A percentile compares a stretch with the other conserved stretches of the same genome.
These are phyloP conservation scores for Yamadazyma nakazawae DNA, from an alignment of 805 yeast species.

Conservation along the genomic window DNA sequence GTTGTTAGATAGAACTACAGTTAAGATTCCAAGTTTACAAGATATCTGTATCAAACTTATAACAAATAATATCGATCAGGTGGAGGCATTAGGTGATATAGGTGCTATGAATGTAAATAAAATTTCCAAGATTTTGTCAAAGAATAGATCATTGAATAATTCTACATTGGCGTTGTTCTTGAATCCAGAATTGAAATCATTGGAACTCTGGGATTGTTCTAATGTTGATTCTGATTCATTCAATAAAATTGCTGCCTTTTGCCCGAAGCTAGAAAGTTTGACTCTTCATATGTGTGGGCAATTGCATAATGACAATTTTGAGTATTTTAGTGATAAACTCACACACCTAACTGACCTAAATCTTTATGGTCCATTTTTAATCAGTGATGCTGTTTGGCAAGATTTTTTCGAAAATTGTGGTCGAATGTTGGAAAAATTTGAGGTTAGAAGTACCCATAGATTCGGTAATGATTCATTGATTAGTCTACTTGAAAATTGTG, in stretches of 20 bases:
- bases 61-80: slow-evolving; percentile 64
- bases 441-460: slow-evolving; percentile 79
- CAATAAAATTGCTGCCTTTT: slow-evolving; percentile 67
- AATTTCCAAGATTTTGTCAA: slow-evolving; percentile 72
- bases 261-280: slow-evolving; percentile 67
- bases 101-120: slow-evolving; percentile 69
- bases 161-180: slow-evolving; percentile 72
- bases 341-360: slow-evolving; percentile 48
- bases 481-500: slow-evolving; percentile 58
- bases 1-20: slow-evolving; percentile 66
- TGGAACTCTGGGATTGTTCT: slow-evolving; percentile 94
- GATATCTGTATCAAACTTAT: slow-evolving; percentile 73
- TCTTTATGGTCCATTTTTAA: slow-evolving; percentile 89
- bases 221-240: slow-evolving; percentile 63
- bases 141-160: slow-evolving; percentile 76
- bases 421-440: slow-evolving; percentile 52
- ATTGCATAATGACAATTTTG: slow-evolving; percentile 70
- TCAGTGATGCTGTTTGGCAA: slow-evolving; percentile 75
- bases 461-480: slow-evolving; percentile 66
- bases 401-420: slow-evolving; percentile 62
- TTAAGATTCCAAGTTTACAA: slow-evolving; percentile 67
- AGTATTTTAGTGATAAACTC: slow-evolving; percentile 60
- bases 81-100: slow-evolving; percentile 83
- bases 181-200: slow-evolving; percentile 48
- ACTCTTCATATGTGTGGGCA: slow-evolving; percentile 92